These are phyloP conservation scores for Lathyrus sativus DNA, from an alignment of 306 rosid genomes.

Conservation along the genomic window DNA sequence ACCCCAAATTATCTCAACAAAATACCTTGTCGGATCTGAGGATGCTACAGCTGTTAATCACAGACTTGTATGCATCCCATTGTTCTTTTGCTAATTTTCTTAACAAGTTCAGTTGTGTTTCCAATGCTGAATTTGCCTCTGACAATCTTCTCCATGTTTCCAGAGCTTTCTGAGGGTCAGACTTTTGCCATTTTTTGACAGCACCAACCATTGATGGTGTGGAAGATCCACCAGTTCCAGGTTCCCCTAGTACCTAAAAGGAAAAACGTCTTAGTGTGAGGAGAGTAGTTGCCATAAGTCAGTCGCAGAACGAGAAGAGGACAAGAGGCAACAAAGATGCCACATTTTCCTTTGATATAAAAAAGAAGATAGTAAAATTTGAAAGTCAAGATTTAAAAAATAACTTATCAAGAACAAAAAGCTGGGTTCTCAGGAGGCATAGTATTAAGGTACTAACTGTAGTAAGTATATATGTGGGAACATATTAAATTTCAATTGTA, in stretches of 20 bases:
- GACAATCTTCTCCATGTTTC: conserved; percentile 88
- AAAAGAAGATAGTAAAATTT: conserved; percentile 2
- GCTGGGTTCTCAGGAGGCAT: conserved; percentile 12
- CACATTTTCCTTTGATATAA: conserved; percentile 7
- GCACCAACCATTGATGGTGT: conserved; percentile 99
- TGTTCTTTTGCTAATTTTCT: conserved; percentile 71
- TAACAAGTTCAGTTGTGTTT: conserved; percentile 63
- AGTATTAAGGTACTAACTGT: neutral
- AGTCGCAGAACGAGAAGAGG: conserved; percentile 3
- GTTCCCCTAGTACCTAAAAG: conserved; percentile 90
- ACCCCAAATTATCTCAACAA: conserved; percentile 29
- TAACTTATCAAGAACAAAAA: conserved; percentile 18
- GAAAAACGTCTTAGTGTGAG: conserved; percentile 35
- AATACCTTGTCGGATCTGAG: conserved; percentile 77
- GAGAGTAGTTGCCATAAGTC: conserved; percentile 17
- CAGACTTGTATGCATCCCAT: conserved; percentile 76
- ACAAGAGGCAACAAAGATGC: neutral
- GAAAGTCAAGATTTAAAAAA: neutral
- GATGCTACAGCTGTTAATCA: conserved; percentile 64
- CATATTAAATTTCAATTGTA: neutral
- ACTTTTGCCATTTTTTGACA: conserved; percentile 93
- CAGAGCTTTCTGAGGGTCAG: conserved; percentile 67
- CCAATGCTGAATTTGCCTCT: conserved; percentile 77
- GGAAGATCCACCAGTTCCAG: conserved; percentile 96
- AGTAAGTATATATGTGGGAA: neutral